Evolutionary conservation across 129 eudicot genomes (phyloP), one percentile per base, ranked within the genome.

Genomic region (Smallanthus sonchifolius): DNA sequence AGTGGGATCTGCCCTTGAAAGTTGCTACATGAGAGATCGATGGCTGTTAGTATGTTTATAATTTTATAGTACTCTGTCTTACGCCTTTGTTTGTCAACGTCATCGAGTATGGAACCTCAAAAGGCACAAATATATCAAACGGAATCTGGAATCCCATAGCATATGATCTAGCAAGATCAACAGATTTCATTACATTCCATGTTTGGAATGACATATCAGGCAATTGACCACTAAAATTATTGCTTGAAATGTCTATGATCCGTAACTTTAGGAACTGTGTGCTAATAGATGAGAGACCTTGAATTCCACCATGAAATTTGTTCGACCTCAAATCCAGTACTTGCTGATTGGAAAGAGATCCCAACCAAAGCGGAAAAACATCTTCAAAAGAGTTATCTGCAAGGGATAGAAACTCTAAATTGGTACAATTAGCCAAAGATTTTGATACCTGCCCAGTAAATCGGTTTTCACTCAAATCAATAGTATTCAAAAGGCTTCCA

Each of bases 21-120:
- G 4, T 44, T 69, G 75, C 79, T 83, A 44, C 67, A 39, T 20
- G 83, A 83, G 13, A 83, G 42, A 67, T 82, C 83, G 16, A 82
- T 57, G 7, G 59, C 40, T 32, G 37, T 10, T 19, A 82, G 39
- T 32, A 48, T 59, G 13, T 8, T 73, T 10, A 71, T 28, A 32
- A 73, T 59, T 40, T 35, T 70, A 37, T 0, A 13, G 17, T 55
- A 37, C 11, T 59, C 49, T 54, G 3, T 39, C 19, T 40, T 7
- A 11, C 16, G n/a, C 82, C 76, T 69, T 77, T 77, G 7, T 8
- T 43, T 34, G 20, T 20, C 3, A 77, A 10, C 0, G 36, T 56
- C 24, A 69, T 56, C 1, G 75, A 38, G 35, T 76, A 30, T 43
- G 5, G 40, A 45, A 5, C 10, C 13, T 17, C 13, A 11, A 17